phyloP scores from a whole-genome alignment of 2,329 filamentous ascomycete genomes.

The Alternaria triticimaculans region DNA sequence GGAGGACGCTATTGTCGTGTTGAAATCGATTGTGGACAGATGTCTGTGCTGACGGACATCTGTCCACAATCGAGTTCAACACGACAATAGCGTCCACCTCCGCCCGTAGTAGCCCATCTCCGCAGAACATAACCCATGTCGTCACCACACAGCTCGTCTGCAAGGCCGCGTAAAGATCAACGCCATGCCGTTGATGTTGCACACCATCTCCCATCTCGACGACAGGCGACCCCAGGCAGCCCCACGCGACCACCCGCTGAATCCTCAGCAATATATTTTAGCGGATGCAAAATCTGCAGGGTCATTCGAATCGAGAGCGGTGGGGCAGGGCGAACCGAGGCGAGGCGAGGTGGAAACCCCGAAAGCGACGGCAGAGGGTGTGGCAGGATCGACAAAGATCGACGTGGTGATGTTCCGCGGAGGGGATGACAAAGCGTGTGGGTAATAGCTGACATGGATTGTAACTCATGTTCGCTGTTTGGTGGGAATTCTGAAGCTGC shows the following conservation, averaged over 20 bases:
- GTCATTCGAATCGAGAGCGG: neutral
- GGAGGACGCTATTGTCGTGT: neutral
- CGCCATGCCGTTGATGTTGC: neutral
- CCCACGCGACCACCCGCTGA: neutral
- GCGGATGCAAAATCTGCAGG: neutral
- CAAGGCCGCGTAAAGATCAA: neutral
- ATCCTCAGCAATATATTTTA: neutral
- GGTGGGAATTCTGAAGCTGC: neutral
- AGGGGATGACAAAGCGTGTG: neutral
- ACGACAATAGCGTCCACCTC: no score
- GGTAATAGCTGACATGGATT: neutral
- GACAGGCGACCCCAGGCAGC: neutral
- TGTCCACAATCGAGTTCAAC: no score
- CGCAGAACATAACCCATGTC: neutral
- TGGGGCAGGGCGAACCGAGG: neutral
- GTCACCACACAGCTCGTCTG: neutral
- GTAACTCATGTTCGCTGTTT: neutral
- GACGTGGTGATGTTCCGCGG: neutral
- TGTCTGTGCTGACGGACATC: no score
- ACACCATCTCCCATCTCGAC: neutral
- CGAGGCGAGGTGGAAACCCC: neutral
- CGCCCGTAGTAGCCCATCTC: neutral
- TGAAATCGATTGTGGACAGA: no score
- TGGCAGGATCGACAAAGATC: neutral
- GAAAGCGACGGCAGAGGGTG: neutral